Evolutionary conservation across 768 basidiomycete genomes (phyloP), one percentile per base, ranked within the genome.

Genomic region (Tephrocybe sp.): DNA sequence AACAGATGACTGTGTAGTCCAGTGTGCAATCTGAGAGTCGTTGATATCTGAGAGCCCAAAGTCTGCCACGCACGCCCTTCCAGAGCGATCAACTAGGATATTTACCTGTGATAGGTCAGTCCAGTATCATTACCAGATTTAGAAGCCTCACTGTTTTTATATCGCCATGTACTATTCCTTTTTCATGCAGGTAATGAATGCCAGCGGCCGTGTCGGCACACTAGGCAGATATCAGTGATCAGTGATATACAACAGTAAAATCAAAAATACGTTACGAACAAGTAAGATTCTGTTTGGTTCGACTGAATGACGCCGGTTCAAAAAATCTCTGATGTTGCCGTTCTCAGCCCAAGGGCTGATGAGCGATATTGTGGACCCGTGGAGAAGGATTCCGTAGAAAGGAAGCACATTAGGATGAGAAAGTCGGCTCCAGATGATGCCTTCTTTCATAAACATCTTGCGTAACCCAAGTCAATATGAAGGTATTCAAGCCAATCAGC

Each of bases 121-220:
- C 25, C 11, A 16, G 15, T 19, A 22, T 11, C 15, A 34, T 34
- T n/a, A 5, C 32, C 32, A n/a, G 7, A n/a, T 9, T 27, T 26
- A 9, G 8, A 18, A 22, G 28, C 4, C 19, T 19, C 18, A 28
- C 45, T n/a, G 34, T 35, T 37, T 47, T 47, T 11, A 47, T 4
- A 25, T 47, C 45, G n/a, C 45, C 45, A 16, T 47, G 45, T n/a
- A 47, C 28, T 24, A 47, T 37, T 15, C 36, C 45, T 5, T 28
- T 47, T 16, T 37, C 30, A 22, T 47, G 45, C 2, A 47, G 45
- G 21, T 47, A 47, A 2, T 21, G 35, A n/a, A 47, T 13, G 9
- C 45, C 45, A 12, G 27, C 25, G 5, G 45, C 45, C n/a, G 36
- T 47, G 25, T 47, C 45, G 4, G 45, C 45, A 22, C 36, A 37